Conservation (phyloP, 2,329 filamentous ascomycete species). For the Penicillium sp. region DNA sequence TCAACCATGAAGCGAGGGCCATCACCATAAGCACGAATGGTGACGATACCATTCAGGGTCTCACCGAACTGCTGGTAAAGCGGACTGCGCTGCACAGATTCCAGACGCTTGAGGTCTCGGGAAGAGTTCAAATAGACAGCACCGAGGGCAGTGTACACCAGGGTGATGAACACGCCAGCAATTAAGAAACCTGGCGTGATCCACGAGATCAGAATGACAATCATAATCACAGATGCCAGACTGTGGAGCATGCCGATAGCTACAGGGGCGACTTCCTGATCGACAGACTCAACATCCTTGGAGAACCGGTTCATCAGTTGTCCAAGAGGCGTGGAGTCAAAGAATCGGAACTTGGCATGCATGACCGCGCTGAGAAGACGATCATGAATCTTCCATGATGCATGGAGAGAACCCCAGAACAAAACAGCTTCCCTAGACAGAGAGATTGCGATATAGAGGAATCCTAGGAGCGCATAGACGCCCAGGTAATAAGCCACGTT, state of each 20-base stretch:
- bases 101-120: slow-evolving; percentile 90
- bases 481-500: slow-evolving; percentile 79
- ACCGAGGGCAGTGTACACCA: slow-evolving; percentile 78
- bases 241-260: slow-evolving; percentile 74
- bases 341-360: slow-evolving; percentile 94
- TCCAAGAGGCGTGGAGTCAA: slow-evolving; percentile 90
- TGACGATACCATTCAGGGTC: slow-evolving; percentile 90
- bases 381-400: slow-evolving; percentile 80
- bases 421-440: slow-evolving; percentile 81
- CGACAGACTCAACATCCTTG: slow-evolving; percentile 91
- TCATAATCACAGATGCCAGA: slow-evolving; percentile 71
- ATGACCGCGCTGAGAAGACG: slow-evolving; percentile 74
- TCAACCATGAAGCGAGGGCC: slow-evolving; percentile 91
- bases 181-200: slow-evolving; percentile 91
- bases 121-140: slow-evolving; percentile 88
- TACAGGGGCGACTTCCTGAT: slow-evolving; percentile 91
- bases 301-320: slow-evolving; percentile 99
- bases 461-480: slow-evolving; percentile 76
- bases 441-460: slow-evolving; percentile 75
- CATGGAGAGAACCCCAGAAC: slow-evolving; percentile 86
- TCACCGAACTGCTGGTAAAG: slow-evolving; percentile 98
- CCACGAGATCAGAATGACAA: slow-evolving; percentile 77
- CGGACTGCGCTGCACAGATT: slow-evolving; percentile 90
- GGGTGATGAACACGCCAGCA: slow-evolving; percentile 78
- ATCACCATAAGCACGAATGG: slow-evolving; percentile 93